Evolutionary conservation across 495 filamentous ascomycete species (phyloP).

Genomic region (Tuber melanosporum): DNA sequence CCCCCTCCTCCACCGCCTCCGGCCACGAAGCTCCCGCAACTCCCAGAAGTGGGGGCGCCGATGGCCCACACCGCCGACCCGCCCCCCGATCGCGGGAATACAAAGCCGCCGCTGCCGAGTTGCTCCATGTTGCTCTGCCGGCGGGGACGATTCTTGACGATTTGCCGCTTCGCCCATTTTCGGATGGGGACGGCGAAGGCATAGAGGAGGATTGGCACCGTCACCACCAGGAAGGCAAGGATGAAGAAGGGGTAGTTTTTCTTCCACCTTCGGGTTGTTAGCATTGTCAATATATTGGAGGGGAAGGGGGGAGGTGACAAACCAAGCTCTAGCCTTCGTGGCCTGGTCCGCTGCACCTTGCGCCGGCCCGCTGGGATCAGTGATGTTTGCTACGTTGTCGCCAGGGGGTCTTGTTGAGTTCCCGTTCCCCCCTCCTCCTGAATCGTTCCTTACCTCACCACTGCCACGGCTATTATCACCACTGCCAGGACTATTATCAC

Average conservation of each 20-base stretch:
- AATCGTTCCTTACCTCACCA: neutral
- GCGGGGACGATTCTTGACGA: conserved; percentile 22
- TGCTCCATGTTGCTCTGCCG: conserved; percentile 24
- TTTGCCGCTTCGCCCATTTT: conserved; percentile 34
- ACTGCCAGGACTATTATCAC: neutral
- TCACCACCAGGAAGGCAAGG: conserved; percentile 36
- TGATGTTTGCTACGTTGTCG: conserved; percentile 1
- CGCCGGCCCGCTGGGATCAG: neutral
- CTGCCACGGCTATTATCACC: conserved; percentile 5
- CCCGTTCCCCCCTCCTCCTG: neutral
- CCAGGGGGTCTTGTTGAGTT: neutral
- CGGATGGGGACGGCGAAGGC: conserved; percentile 35
- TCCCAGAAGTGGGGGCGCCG: neutral
- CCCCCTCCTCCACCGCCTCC: neutral
- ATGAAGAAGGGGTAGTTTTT: conserved; percentile 37
- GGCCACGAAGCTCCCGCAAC: neutral
- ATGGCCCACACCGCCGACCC: neutral
- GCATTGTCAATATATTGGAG: neutral
- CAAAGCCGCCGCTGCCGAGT: neutral
- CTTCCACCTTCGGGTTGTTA: conserved; percentile 30
- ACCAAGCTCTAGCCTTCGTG: conserved; percentile 22
- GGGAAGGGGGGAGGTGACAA: neutral
- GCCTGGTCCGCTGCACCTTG: conserved; percentile 20
- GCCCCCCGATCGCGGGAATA: neutral
- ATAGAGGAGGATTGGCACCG: conserved; percentile 29